Base-by-base conservation (phyloP, 768 basidiomycete genomes). In the Mycena olivaceomarginata region DNA sequence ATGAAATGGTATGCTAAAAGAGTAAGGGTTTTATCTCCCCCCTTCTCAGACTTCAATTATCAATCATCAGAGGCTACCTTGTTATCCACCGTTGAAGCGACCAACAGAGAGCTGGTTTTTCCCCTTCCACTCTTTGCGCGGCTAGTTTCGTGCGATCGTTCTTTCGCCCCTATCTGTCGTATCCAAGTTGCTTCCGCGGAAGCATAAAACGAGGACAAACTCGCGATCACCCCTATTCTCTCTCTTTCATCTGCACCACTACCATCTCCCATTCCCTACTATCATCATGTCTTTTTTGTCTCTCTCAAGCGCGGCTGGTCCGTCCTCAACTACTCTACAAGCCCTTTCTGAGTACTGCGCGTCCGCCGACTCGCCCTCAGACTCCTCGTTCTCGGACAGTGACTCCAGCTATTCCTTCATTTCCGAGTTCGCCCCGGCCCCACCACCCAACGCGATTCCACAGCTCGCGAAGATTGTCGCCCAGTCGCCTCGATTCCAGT, bases 301-400 rank as follows among this genome's bases (percentile, higher is more conserved):
- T 18, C 64, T 75, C 39, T 70, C 64, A 39, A 51, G 31, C 40
- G 48, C 70, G 57, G 70, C 75, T 67, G 75, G 70, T n/a, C 70
- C 75, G 65, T 76, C 75, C 20, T 13, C 63, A 7, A 62, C 57
- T n/a, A 76, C 69, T 20, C 75, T 71, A n/a, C 16, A 43, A 41
- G 75, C 69, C 5, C 65, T 76, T 7, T 60, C 75, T n/a, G 75
- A 71, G 11, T 76, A 76, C 60, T 76, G 75, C 41, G 45, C 64
- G 15, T 76, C 75, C 39, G 51, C 66, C 39, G 75, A 76, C 40
- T 71, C 70, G 37, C 64, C 75, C 22, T 31, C 31, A 4, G 15
- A 48, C 10, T 12, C 45, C 46, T 67, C 48, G 43, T 70, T 62
- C 37, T 10, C 56, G n/a, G 8, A 39, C 40, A 53, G 56, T 57